Evolutionary conservation across 352 stramenopile species (phyloP).

Genomic region (Pythium rhizo-oryzae): DNA sequence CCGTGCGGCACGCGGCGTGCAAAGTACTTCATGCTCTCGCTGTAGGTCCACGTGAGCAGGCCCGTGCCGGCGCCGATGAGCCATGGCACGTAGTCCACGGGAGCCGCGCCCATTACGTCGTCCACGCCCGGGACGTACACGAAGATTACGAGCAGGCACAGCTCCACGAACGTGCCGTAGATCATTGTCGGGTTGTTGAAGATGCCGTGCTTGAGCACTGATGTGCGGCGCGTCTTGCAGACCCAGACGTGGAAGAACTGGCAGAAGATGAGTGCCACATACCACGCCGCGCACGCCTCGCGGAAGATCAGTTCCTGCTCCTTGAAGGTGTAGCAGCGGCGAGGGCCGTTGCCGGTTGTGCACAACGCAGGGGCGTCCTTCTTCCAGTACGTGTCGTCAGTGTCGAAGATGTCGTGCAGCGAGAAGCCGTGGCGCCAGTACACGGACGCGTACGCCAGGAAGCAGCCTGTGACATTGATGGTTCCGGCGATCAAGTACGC

Average conservation of each 20-base stretch:
- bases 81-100: conserved; percentile 49
- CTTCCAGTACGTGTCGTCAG: conserved; percentile 36
- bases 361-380: conserved; percentile 30
- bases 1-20: conserved; percentile 2
- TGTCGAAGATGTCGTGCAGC: conserved; percentile 45
- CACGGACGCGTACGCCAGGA: conserved; percentile 36
- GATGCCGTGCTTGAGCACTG: conserved; percentile 66
- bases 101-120: conserved; percentile 38
- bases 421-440: conserved; percentile 46
- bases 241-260: conserved; percentile 87
- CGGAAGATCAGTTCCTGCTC: conserved; percentile 32
- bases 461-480: conserved; percentile 61
- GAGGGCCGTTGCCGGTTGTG: conserved; percentile 9
- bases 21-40: conserved; percentile 38
- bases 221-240: conserved; percentile 83
- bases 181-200: conserved; percentile 82
- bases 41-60: conserved; percentile 42
- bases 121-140: conserved; percentile 53
- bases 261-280: conserved; percentile 70
- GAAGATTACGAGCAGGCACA: conserved; percentile 46
- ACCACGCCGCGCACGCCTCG: conserved; percentile 70
- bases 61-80: conserved; percentile 42
- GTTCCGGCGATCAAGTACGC: conserved; percentile 85
- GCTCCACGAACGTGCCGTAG: conserved; percentile 41
- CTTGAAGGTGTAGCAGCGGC: conserved; percentile 37